phyloP scores from a whole-genome alignment of 2,329 filamentous ascomycete species.

The Aspergillus brasiliensis region DNA sequence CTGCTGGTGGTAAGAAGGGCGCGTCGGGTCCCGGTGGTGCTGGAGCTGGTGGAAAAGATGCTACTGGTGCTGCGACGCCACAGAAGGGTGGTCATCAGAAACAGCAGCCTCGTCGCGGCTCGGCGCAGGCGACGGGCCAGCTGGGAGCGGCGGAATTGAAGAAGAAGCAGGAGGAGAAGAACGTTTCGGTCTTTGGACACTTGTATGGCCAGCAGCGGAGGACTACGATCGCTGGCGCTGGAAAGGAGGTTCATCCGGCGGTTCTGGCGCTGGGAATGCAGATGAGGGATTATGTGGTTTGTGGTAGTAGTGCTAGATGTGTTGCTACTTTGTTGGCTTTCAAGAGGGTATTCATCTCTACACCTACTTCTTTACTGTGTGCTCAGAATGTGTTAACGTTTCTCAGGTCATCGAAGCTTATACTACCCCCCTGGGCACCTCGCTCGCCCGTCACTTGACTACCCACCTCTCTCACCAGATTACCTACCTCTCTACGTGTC shows the following conservation, averaged over 20 bases:
- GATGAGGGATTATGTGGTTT: conserved; percentile 84
- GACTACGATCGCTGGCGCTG: conserved; percentile 61
- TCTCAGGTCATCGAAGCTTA: conserved; percentile 86
- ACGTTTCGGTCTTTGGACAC: conserved; percentile 78
- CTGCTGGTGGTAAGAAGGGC: conserved; percentile 34
- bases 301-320: conserved; percentile 84
- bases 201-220: conserved; percentile 75
- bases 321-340: conserved; percentile 87
- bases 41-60: conserved; percentile 21
- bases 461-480: conserved; percentile 94
- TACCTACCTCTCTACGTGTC: conserved; percentile 87
- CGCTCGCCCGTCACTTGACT: conserved; percentile 86
- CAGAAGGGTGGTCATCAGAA: conserved; percentile 33
- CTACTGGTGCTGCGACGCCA: conserved; percentile 26
- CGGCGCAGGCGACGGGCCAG: conserved; percentile 39
- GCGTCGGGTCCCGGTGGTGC: conserved; percentile 23
- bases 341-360: conserved; percentile 67
- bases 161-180: conserved; percentile 64
- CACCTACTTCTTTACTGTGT: background rate
- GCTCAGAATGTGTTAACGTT: background rate
- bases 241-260: conserved; percentile 78
- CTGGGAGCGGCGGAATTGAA: conserved; percentile 39
- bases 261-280: conserved; percentile 85
- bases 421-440: conserved; percentile 79
- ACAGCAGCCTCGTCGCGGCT: conserved; percentile 38